Evolutionary conservation across 352 stramenopile species (phyloP).

Genomic region (Pythium rhizo-oryzae): DNA sequence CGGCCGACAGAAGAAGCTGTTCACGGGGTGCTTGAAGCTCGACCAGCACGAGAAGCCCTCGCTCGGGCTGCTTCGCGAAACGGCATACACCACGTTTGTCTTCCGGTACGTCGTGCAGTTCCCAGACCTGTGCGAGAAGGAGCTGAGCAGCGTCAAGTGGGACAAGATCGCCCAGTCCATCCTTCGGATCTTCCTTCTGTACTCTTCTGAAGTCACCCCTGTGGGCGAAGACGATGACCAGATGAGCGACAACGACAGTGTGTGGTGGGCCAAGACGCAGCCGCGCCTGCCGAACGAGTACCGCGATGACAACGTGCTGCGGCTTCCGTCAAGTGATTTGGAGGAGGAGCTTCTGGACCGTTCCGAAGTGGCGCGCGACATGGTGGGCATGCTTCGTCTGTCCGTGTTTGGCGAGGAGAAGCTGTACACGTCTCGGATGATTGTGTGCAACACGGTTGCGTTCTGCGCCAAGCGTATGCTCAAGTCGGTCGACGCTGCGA

Average conservation of each 20-base stretch:
- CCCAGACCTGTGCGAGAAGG: conserved; percentile 64
- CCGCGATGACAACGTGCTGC: conserved; percentile 39
- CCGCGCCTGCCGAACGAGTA: conserved; percentile 52
- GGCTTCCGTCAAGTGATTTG: conserved; percentile 25
- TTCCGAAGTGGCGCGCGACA: conserved; percentile 14
- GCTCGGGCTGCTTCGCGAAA: conserved; percentile 65
- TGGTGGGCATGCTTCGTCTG: conserved; percentile 48
- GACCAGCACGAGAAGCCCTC: conserved; percentile 43
- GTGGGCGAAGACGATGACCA: conserved; percentile 32
- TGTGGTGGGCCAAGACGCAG: conserved; percentile 60
- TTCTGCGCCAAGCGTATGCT: conserved; percentile 81
- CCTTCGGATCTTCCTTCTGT: conserved; percentile 70
- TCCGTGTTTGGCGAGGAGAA: conserved; percentile 81
- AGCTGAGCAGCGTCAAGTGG: conserved; percentile 64
- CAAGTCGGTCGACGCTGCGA: conserved; percentile 48
- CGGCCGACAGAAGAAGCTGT: conserved; percentile 69
- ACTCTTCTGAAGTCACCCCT: conserved; percentile 56
- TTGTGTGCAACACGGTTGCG: conserved; percentile 73
- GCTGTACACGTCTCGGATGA: conserved; percentile 79
- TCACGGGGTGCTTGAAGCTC: conserved; percentile 69
- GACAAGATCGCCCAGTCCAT: conserved; percentile 76
- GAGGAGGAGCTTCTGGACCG: conserved; percentile 32
- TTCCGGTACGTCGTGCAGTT: conserved; percentile 84
- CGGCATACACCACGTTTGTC: conserved; percentile 78
- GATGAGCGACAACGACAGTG: conserved; percentile 37